Evolutionary conservation across 2,329 filamentous ascomycete species (phyloP).

Genomic region (Decorospora gaudefroyi): DNA sequence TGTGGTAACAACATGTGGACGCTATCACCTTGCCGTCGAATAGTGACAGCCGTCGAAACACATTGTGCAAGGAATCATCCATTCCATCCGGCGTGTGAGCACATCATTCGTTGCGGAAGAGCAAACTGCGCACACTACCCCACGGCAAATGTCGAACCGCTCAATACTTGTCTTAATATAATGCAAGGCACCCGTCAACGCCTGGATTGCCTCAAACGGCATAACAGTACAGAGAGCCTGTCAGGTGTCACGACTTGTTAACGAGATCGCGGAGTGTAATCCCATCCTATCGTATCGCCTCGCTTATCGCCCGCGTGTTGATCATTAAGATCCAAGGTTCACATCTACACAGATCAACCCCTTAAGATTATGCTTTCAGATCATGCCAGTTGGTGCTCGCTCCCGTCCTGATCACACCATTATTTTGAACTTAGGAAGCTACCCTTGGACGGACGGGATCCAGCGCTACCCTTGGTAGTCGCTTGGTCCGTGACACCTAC

Average conservation of each 20-base stretch:
- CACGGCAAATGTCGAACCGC: conserved; percentile 2
- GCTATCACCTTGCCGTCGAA: neutral
- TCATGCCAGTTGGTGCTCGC: neutral
- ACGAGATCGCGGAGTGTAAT: neutral
- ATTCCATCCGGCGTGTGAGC: too few relatives aligned
- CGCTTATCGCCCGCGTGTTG: conserved; percentile 15
- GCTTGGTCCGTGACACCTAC: too few relatives aligned
- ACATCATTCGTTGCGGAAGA: neutral
- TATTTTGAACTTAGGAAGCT: too few relatives aligned
- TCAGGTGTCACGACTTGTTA: conserved; percentile 15
- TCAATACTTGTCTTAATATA: neutral
- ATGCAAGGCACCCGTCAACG: conserved; percentile 15
- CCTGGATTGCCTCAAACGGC: conserved; percentile 2
- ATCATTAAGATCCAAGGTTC: too few relatives aligned
- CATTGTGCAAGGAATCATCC: too few relatives aligned
- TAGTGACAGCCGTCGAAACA: too few relatives aligned
- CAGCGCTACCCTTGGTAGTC: too few relatives aligned
- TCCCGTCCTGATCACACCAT: too few relatives aligned
- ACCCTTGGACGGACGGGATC: too few relatives aligned
- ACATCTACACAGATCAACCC: conserved; percentile 2
- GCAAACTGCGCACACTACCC: neutral
- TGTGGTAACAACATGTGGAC: neutral
- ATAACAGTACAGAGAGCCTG: conserved; percentile 1
- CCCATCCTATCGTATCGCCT: conserved; percentile 14
- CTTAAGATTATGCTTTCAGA: neutral